Conservation (phyloP, 1,284 basidiomycete genomes). For the Ustilago xerochloae region DNA sequence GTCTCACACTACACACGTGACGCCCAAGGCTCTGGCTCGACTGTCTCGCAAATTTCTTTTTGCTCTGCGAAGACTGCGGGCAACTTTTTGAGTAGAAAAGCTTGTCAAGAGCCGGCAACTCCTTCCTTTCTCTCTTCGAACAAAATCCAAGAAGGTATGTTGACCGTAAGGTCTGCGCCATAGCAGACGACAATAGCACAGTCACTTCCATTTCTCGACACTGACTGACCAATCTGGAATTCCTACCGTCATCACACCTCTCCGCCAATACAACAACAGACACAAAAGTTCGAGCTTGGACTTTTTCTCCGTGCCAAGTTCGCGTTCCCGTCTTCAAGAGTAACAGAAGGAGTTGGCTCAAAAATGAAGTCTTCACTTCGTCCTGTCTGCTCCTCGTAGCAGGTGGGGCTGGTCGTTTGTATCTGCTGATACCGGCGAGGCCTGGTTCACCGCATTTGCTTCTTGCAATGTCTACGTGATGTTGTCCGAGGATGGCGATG, state of each 20-base stretch:
- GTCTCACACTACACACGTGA: conserved; percentile 25
- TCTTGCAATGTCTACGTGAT: conserved; percentile 22
- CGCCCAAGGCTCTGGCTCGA: neutral
- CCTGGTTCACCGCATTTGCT: conserved; percentile 33
- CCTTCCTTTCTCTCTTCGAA: conserved; percentile 48
- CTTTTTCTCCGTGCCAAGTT: conserved; percentile 54
- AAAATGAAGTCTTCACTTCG: conserved; percentile 22
- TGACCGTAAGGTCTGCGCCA: neutral
- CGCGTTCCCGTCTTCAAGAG: conserved; percentile 62
- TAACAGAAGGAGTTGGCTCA: conserved; percentile 34
- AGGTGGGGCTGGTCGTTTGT: conserved; percentile 34
- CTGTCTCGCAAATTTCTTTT: conserved; percentile 6
- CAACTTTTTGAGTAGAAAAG: conserved; percentile 27
- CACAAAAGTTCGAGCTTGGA: conserved; percentile 60
- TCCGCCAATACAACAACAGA: conserved; percentile 15
- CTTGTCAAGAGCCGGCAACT: neutral
- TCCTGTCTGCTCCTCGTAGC: conserved; percentile 37
- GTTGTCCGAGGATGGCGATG: conserved; percentile 43
- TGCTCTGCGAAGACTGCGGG: neutral
- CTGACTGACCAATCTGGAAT: neutral
- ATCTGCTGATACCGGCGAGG: conserved; percentile 49
- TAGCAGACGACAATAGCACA: neutral
- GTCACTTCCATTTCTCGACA: neutral
- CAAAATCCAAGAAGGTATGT: conserved; percentile 58
- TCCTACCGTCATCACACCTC: neutral